A percentile compares a stretch with the other conserved stretches of the same genome.
Evolutionary conservation across 2,329 filamentous ascomycete genomes (phyloP).

Genomic region (Anthostomella pinea): DNA sequence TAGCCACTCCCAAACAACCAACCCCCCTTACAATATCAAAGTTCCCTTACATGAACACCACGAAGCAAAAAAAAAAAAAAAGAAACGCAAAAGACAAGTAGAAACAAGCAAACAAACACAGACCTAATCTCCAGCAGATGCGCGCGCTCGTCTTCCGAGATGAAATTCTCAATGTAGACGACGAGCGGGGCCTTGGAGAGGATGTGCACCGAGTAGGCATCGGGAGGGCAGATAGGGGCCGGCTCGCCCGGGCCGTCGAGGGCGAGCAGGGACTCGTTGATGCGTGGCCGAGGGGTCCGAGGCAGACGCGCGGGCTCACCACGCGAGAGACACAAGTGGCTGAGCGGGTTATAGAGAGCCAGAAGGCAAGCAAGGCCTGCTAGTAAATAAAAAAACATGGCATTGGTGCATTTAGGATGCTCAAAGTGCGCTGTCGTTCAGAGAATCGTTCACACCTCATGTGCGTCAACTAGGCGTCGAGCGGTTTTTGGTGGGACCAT

Average conservation of each 20-base stretch:
- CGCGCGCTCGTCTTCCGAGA: constrained; percentile 41
- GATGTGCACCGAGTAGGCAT: constrained; percentile 46
- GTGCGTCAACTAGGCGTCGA: too few species aligned
- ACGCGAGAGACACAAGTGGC: constrained; percentile 35
- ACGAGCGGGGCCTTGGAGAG: constrained; percentile 50
- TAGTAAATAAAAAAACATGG: not conserved
- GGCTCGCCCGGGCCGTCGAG: constrained; percentile 41
- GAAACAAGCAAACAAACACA: constrained; percentile 10
- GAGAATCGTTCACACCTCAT: too few species aligned
- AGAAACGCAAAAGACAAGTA: not conserved
- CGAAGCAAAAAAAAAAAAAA: not conserved
- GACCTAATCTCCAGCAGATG: constrained; percentile 53
- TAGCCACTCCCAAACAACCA: too few species aligned
- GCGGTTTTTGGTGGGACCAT: too few species aligned
- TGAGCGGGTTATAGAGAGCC: constrained; percentile 44
- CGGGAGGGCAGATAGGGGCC: constrained; percentile 33
- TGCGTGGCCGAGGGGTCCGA: constrained; percentile 41
- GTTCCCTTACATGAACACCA: not conserved
- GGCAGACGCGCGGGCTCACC: constrained; percentile 26
- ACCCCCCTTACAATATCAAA: too few species aligned
- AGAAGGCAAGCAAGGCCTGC: constrained; percentile 41
- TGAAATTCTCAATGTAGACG: constrained; percentile 52
- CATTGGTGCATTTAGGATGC: too few species aligned
- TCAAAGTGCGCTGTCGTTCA: too few species aligned
- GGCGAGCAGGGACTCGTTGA: constrained; percentile 52